These are phyloP conservation scores for Aaosphaeria arxii DNA, from an alignment of 2,329 filamentous ascomycete species.

Conservation along the genomic window DNA sequence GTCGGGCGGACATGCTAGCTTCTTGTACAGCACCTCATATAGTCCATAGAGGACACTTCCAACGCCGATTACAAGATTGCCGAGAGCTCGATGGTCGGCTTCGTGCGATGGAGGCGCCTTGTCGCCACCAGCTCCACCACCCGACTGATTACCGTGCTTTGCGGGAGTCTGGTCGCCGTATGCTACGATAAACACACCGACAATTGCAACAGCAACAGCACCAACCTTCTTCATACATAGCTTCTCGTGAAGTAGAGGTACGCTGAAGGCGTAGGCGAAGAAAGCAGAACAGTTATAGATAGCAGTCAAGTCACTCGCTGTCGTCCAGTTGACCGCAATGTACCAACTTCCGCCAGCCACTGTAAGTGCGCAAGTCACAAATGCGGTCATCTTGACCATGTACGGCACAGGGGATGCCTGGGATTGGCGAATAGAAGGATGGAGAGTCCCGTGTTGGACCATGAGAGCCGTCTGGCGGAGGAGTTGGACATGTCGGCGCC, in stretches of 20 bases:
- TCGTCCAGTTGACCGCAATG: slow-evolving; percentile 88
- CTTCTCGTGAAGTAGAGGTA: slow-evolving; percentile 83
- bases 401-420: slow-evolving; percentile 63
- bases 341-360: slow-evolving; percentile 95
- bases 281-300: slow-evolving; percentile 99
- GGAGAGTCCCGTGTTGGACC: slow-evolving; percentile 76
- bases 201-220: slow-evolving; percentile 81
- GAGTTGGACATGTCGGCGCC: slow-evolving; percentile 67
- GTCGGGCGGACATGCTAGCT: slow-evolving; percentile 86
- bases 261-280: slow-evolving; percentile 96
- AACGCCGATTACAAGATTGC: slow-evolving; percentile 87
- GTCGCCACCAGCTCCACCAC: slow-evolving; percentile 52
- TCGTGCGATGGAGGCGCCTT: slow-evolving; percentile 47
- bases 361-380: slow-evolving; percentile 82
- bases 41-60: slow-evolving; percentile 93
- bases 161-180: slow-evolving; percentile 70
- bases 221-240: slow-evolving; percentile 80
- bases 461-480: slow-evolving; percentile 72
- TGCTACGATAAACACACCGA: slow-evolving; percentile 89
- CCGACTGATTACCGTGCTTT: slow-evolving; percentile 56
- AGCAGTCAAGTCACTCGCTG: slow-evolving; percentile 87
- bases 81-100: slow-evolving; percentile 68
- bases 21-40: slow-evolving; percentile 97
- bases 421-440: slow-evolving; percentile 51
- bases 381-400: slow-evolving; percentile 73